phyloP scores from a whole-genome alignment of 2,329 filamentous ascomycete genomes.

The Ophiognomonia clavigignenti-juglandacearum region DNA sequence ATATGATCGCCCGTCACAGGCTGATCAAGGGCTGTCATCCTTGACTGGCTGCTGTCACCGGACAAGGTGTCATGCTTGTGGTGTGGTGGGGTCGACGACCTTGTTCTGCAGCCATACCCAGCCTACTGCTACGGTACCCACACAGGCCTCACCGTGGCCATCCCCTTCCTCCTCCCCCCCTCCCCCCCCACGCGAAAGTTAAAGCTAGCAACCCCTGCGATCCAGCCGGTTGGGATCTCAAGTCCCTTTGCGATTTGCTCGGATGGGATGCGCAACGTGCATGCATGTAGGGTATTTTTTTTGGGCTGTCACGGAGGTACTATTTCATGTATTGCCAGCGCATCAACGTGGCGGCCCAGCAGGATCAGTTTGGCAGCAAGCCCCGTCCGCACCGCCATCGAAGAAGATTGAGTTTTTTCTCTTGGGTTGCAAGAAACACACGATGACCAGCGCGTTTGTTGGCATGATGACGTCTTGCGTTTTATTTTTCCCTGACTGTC shows the following conservation, averaged over 20 bases:
- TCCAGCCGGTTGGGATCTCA: neutral
- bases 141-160: neutral
- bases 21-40: neutral
- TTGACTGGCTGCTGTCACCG: neutral
- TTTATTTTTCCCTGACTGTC: too few relatives aligned
- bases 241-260: too few relatives aligned
- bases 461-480: too few relatives aligned
- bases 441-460: too few relatives aligned
- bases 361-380: too few relatives aligned
- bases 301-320: slow-evolving; percentile 27
- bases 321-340: slow-evolving; percentile 27
- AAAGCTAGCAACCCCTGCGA: neutral
- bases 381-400: too few relatives aligned
- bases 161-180: neutral
- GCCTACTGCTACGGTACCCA: neutral
- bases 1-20: neutral
- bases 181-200: too few relatives aligned
- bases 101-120: neutral
- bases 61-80: too few relatives aligned
- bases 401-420: too few relatives aligned
- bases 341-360: slow-evolving; percentile 19
- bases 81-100: too few relatives aligned
- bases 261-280: slow-evolving; percentile 6
- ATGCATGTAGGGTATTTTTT: too few relatives aligned
- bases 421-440: too few relatives aligned